Conservation (phyloP, 1,284 basidiomycete genomes). For the Dichomitus squalens region DNA sequence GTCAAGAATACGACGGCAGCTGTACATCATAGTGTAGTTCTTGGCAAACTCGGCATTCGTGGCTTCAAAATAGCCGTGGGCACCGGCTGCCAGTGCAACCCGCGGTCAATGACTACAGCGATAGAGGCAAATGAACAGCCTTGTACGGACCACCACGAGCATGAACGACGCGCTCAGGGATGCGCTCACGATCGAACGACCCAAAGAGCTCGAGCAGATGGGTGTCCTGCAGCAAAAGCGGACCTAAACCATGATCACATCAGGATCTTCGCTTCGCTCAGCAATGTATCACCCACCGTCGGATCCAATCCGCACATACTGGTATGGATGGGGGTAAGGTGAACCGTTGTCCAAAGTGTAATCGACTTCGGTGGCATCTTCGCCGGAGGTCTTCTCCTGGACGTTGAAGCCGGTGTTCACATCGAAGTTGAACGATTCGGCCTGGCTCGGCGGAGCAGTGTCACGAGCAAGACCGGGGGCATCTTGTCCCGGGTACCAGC, state of each 20-base stretch:
- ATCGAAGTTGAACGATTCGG: constrained; percentile 24
- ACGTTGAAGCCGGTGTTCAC: constrained; percentile 25
- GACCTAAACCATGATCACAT: constrained; percentile 9
- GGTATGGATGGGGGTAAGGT: constrained; percentile 37
- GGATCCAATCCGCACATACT: constrained; percentile 46
- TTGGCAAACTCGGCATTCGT: constrained; percentile 32
- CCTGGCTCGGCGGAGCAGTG: constrained; percentile 14
- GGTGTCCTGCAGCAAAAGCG: constrained; percentile 27
- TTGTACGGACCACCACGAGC: constrained; percentile 39
- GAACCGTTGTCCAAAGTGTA: constrained; percentile 34
- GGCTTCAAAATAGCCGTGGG: constrained; percentile 60
- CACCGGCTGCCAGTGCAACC: constrained; percentile 37
- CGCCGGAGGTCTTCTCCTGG: constrained; percentile 27
- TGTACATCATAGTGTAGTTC: constrained; percentile 31
- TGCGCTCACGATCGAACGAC: constrained; percentile 61
- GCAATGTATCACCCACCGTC: constrained; percentile 20
- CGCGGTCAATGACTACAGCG: background rate
- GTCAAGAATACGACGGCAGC: constrained; percentile 35
- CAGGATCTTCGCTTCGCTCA: background rate
- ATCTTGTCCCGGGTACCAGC: constrained; percentile 19
- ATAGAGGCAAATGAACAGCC: background rate
- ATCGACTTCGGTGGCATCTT: constrained; percentile 27
- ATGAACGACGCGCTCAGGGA: constrained; percentile 44
- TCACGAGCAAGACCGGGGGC: constrained; percentile 21
- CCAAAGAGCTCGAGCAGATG: constrained; percentile 47